Percentiles rank a stretch among this genome's conserved stretches.
Conservation (phyloP, 345 rosid genomes). For the Moricandia moricandioides region DNA sequence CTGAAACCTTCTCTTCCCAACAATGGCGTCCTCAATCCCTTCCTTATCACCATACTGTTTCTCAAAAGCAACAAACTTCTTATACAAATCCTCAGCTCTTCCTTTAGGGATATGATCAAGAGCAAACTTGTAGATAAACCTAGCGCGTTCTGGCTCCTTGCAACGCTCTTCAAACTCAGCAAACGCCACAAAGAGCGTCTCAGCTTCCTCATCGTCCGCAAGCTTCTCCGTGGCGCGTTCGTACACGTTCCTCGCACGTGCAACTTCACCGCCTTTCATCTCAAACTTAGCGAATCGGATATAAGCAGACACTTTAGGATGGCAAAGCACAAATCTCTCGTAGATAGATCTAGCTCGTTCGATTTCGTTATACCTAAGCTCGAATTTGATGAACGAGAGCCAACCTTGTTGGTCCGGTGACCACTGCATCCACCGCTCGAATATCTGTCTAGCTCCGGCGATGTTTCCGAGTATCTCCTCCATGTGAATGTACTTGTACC, state of each 20-base stretch:
- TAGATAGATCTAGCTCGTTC: not conserved
- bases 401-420: not conserved
- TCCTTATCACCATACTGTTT: conserved; percentile 1
- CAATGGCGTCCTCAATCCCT: not conserved
- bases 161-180: not conserved
- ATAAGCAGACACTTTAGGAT: not conserved
- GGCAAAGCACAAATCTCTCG: conserved; percentile 8
- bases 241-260: not conserved
- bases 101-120: not conserved
- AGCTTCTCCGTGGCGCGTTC: not conserved
- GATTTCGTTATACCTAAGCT: not conserved
- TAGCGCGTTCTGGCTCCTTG: not conserved
- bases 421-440: conserved; percentile 6
- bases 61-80: conserved; percentile 3
- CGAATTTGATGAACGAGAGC: not conserved
- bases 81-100: conserved; percentile 1
- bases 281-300: not conserved
- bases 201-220: not conserved
- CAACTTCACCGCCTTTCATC: not conserved
- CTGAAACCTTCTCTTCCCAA: conserved; percentile 7
- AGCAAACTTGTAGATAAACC: not conserved
- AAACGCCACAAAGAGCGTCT: not conserved
- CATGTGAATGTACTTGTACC: not conserved
- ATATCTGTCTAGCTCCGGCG: conserved; percentile 3
- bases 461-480: not conserved